phyloP scores from a whole-genome alignment of 768 basidiomycete species.

The Trametes villosa region DNA sequence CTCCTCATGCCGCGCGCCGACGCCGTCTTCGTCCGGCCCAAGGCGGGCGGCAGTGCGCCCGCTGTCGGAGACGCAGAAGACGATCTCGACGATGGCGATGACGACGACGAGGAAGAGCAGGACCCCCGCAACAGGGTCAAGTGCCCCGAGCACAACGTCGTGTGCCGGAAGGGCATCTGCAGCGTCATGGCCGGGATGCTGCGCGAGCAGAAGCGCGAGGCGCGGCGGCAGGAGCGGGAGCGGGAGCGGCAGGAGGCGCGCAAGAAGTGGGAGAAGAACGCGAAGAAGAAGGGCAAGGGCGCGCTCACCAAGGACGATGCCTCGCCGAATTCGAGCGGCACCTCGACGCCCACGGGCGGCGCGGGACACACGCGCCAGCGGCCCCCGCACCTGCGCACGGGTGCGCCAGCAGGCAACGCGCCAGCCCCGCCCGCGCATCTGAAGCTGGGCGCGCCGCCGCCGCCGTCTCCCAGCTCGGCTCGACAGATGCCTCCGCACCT shows the following conservation, averaged over 20 bases:
- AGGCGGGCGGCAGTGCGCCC: not conserved
- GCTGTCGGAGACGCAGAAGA: not conserved
- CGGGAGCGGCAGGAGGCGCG: conserved; percentile 6
- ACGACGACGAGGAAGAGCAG: too few relatives aligned
- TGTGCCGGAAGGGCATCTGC: conserved; percentile 45
- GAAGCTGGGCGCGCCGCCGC: conserved; percentile 2
- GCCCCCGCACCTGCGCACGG: conserved; percentile 7
- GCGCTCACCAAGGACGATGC: not conserved
- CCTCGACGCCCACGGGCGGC: not conserved
- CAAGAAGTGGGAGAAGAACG: not conserved
- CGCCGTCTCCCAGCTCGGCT: not conserved
- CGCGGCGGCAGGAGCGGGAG: conserved; percentile 27
- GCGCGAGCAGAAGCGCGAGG: conserved; percentile 33
- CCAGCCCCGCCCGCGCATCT: conserved; percentile 8
- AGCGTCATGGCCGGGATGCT: too few relatives aligned
- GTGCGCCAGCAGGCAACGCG: not conserved
- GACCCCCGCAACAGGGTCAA: not conserved
- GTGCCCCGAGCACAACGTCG: conserved; percentile 39
- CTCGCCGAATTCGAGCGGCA: not conserved
- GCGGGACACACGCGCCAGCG: not conserved
- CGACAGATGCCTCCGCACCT: conserved; percentile 3
- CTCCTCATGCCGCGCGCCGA: not conserved
- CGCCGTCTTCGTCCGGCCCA: not conserved
- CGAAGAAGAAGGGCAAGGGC: conserved; percentile 7
- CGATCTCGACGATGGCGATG: not conserved